Base-by-base conservation (phyloP, 768 basidiomycete species). In the Kondoa subrosea region DNA sequence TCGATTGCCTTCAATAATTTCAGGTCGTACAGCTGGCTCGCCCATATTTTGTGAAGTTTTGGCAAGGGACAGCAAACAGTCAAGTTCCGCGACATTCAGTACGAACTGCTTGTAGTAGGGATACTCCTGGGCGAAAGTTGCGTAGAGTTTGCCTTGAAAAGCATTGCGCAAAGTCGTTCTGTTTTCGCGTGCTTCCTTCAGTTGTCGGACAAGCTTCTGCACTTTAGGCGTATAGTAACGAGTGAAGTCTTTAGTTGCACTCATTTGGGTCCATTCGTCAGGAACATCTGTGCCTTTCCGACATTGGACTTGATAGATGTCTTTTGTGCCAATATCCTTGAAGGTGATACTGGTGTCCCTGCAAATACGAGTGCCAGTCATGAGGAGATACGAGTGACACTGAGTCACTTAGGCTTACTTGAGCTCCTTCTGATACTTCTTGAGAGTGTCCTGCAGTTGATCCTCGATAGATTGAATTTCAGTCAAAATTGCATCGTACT, bases 141-240 rank as follows among this genome's bases (percentile, higher is more conserved):
- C 82, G 72, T 82, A 93, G 31, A 72, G 79, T 50, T 85, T 83
- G 74, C 80, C 82, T 75, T 86, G 88, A 80, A 96, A 99, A 12
- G 61, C 16, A 83, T 82, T 76, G 87, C 91, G 78, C 90, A 84
- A 3, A 85, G 84, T 1, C 83, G 82, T 69, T 81, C 87, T 56
- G 67, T 84, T 89, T 78, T 99, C 95, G 56, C 89, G 84, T 1
- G 90, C 91, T 78, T 99, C 95, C 77, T 97, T 97, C 33, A 95
- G 81, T 67, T 84, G 78, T 25, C 89, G 85, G 64, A 97, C 83
- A 32, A 84, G 84, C 2, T 81, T 73, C 67, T 84, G 83, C 1
- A 91, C 81, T 29, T 86, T 81, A 0, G 86, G 85, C 3, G 91
- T 86, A 3, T 84, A 79, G 80, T 86, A 99, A 26, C 95, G 87